A percentile compares a stretch with the other conserved stretches of the same genome.
Evolutionary conservation across 2,329 filamentous ascomycete genomes (phyloP).

Genomic region (Didymella lethalis): DNA sequence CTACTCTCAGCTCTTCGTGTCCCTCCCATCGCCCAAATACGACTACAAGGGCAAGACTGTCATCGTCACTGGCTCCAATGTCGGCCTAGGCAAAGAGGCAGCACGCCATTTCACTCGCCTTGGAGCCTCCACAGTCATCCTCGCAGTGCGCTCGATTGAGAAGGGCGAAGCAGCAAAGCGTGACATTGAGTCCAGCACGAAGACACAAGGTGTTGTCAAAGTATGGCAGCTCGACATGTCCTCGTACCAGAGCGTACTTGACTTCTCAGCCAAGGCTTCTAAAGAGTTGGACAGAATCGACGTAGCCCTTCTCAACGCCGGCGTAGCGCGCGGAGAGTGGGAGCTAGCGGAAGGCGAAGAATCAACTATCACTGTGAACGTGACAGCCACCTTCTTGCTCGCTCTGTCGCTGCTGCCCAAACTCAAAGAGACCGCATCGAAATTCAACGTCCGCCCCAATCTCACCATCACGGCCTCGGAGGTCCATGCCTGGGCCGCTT

Average conservation of each 20-base stretch:
- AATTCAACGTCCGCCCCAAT: constrained; percentile 23
- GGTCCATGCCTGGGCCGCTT: constrained; percentile 22
- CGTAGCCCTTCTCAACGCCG: constrained; percentile 47
- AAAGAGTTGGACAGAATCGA: constrained; percentile 40
- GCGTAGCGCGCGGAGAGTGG: constrained; percentile 32
- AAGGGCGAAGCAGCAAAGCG: constrained; percentile 43
- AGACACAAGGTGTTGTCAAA: constrained; percentile 25
- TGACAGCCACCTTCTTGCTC: constrained; percentile 59
- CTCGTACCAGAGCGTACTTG: constrained; percentile 28
- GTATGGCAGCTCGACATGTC: constrained; percentile 39
- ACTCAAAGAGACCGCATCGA: constrained; percentile 30
- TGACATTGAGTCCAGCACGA: constrained; percentile 30
- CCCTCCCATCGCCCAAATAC: constrained; percentile 27
- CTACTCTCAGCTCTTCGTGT: constrained; percentile 42
- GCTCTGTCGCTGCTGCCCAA: constrained; percentile 56
- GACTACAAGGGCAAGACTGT: constrained; percentile 46
- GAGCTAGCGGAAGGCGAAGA: constrained; percentile 40
- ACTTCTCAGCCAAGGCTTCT: constrained; percentile 30
- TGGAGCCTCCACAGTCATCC: constrained; percentile 36
- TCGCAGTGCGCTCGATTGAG: constrained; percentile 39
- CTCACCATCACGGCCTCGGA: constrained; percentile 27
- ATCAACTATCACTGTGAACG: constrained; percentile 62
- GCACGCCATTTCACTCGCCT: constrained; percentile 38
- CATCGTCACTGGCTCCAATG: constrained; percentile 53
- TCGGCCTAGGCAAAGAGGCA: constrained; percentile 45